Base-by-base conservation (phyloP, 2,329 filamentous ascomycete species). In the Alternaria gaisen region DNA sequence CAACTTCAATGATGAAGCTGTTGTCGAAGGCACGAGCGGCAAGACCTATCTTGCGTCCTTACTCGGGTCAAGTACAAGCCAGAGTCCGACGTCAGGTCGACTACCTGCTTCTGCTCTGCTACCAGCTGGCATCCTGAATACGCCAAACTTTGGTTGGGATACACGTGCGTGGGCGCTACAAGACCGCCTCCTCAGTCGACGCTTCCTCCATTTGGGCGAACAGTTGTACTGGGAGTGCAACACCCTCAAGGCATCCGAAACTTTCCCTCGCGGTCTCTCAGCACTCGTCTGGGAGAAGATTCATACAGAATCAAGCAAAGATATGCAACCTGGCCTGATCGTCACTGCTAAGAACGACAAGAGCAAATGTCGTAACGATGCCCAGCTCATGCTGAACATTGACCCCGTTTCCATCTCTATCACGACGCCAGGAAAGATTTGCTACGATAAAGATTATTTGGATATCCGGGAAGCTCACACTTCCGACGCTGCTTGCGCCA, bases 161-260 rank as follows among this genome's bases (percentile, higher is more conserved):
- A 79, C 75, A 57, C 67, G 77, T 18, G 71, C 73, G 16, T 79
- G 77, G 77, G 66, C 63, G 9, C 68, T 78, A 2, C 77, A 79
- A 64, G 77, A 78, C 51, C 72, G 75, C 10, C 69, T 79, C 0
- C 76, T 79, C 16, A 76, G 74, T 24, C 71, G 66, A 14, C 70
- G 77, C 14, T 67, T 77, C 57, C 66, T 79, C 16, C 72, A 76
- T 32, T 60, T 77, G 11, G 70, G 74, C 36, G 68, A 71, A 54
- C 76, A 79, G 51, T 64, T 77, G 61, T 76, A 78, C 64, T 79
- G 77, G 77, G 75, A 79, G 46, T 79, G 77, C 58, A 75, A 74
- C 61, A 62, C 67, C 9, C 73, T 78, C 56, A 79, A 78, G 58
- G 76, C 76, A 7, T 76, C 72, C 4, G 72, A 77, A 47, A 78